Evolutionary conservation across 768 basidiomycete genomes (phyloP), one percentile per base, ranked within the genome.

Genomic region (Boletales sp.): DNA sequence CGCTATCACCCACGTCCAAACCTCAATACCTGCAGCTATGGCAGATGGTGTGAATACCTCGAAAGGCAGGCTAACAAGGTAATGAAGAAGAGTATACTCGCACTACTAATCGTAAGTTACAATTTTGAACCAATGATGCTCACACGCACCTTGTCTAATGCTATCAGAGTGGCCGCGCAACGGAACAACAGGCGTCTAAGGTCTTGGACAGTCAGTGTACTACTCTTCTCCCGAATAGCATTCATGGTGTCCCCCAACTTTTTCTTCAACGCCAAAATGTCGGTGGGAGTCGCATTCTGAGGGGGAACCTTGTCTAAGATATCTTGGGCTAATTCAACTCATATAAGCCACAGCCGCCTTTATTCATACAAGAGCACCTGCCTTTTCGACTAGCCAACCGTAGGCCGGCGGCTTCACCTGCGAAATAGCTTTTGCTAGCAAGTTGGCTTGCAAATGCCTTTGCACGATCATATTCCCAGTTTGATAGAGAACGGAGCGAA

Each of bases 1-100:
- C 13, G 89, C 83, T 46, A 96, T 87, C 0, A 96, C 78, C 94
- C 94, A 97, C 4, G 88, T 92, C 96, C 96, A 98, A 10, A 87
- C 86, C 62, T 98, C 94, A 38, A 94, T 85, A 0, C 91, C 94
- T 2, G 90, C 82, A 14, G 90, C 79, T 49, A 97, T 82, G 1
- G 93, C 83, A 5, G 89, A 74, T 1, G 94, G 91, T 1, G 89
- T 94, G 54, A 91, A 91, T 3, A 90, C 85, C 49, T 89, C 86
- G 59, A 98, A 90, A 0, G 96, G 96, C 15, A 98, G 68, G 32
- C 79, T 75, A 8, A 98, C 94, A 21, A 98, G 73, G 65, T 92
- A 86, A 68, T 90, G 87, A 10, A 98, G 71, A 13, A 98, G 74
- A 19, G 88, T 87, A 61, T 87, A 79, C 51, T 98, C 91, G 62